These are phyloP conservation scores for Hymenoscyphus repandus DNA, from an alignment of 2,329 filamentous ascomycete species.

Conservation along the genomic window DNA sequence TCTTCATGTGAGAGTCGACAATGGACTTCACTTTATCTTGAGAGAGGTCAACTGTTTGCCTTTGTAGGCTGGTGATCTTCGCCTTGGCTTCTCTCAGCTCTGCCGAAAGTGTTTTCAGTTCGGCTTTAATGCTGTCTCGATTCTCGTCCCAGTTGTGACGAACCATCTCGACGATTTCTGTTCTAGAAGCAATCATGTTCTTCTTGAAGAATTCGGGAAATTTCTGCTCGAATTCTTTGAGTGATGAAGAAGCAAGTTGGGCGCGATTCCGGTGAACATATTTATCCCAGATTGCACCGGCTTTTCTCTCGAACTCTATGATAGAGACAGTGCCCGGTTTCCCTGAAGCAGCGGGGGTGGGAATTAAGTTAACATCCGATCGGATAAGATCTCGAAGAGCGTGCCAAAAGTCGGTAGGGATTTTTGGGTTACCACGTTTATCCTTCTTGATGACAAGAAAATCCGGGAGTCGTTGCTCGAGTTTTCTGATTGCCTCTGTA, in stretches of 20 bases:
- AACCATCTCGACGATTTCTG: constrained; percentile 83
- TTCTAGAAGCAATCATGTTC: constrained; percentile 17
- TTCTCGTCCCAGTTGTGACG: constrained; percentile 61
- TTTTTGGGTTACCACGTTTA: constrained; percentile 45
- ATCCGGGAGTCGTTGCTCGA: constrained; percentile 49
- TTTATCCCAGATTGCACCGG: constrained; percentile 10
- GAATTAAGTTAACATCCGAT: constrained; percentile 27
- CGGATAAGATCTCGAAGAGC: constrained; percentile 54
- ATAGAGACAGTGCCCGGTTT: background rate
- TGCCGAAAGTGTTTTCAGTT: constrained; percentile 15
- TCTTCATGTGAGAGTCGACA: constrained; percentile 13
- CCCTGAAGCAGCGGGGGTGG: constrained; percentile 18
- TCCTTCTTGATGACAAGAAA: constrained; percentile 50
- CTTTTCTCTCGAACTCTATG: constrained; percentile 11
- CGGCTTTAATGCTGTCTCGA: constrained; percentile 9
- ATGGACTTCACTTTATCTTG: constrained; percentile 17
- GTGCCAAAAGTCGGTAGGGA: constrained; percentile 60
- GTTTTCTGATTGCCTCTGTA: constrained; percentile 31
- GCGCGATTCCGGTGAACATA: constrained; percentile 16
- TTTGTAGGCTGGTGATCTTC: constrained; percentile 12
- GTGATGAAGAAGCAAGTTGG: constrained; percentile 7
- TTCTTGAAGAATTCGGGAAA: constrained; percentile 20
- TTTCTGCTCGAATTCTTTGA: constrained; percentile 14
- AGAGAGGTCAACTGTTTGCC: background rate
- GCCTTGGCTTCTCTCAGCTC: constrained; percentile 14